Evolutionary conservation across 371 early-diverging fungal species (phyloP).

Genomic region (Polyrhizophydium stewartii): DNA sequence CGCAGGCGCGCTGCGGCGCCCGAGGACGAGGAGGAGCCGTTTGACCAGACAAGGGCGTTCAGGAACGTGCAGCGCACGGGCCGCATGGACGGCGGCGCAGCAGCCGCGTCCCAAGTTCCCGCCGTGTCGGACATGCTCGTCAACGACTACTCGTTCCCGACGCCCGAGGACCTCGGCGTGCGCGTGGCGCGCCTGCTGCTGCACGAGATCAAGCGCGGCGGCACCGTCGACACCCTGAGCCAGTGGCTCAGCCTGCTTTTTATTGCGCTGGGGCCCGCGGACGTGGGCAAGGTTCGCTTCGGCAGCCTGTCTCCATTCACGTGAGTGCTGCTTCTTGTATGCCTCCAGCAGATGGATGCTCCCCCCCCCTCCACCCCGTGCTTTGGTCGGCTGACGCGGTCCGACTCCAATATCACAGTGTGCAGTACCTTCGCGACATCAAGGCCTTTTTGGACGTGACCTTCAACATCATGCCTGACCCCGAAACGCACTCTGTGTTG

Average conservation of each 20-base stretch:
- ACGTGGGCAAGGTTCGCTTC: slow-evolving; percentile 86
- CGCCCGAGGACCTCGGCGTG: slow-evolving; percentile 85
- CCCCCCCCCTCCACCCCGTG: no score
- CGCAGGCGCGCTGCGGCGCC: slow-evolving; percentile 12
- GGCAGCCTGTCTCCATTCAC: slow-evolving; percentile 82
- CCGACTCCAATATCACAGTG: slow-evolving; percentile 15
- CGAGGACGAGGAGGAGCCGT: slow-evolving; percentile 1
- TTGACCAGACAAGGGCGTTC: neutral
- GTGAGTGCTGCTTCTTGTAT: slow-evolving; percentile 62
- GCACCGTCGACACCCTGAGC: slow-evolving; percentile 81
- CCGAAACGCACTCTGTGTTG: slow-evolving; percentile 42
- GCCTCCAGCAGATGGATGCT: no score
- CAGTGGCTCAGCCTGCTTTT: slow-evolving; percentile 85
- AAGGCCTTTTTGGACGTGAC: slow-evolving; percentile 81
- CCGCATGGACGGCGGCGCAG: neutral
- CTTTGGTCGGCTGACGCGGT: no score
- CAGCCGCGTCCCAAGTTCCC: slow-evolving; percentile 38
- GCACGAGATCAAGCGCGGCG: slow-evolving; percentile 81
- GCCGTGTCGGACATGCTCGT: slow-evolving; percentile 18
- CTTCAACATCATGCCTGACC: slow-evolving; percentile 85
- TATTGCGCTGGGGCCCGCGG: slow-evolving; percentile 87
- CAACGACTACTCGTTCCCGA: slow-evolving; percentile 40
- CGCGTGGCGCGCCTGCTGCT: slow-evolving; percentile 72
- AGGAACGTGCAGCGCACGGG: slow-evolving; percentile 25
- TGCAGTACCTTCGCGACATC: slow-evolving; percentile 88